Evolutionary conservation across 805 yeast genomes (phyloP), one percentile per base, ranked within the genome.

Genomic region (Zygotorulaspora danielsina): DNA sequence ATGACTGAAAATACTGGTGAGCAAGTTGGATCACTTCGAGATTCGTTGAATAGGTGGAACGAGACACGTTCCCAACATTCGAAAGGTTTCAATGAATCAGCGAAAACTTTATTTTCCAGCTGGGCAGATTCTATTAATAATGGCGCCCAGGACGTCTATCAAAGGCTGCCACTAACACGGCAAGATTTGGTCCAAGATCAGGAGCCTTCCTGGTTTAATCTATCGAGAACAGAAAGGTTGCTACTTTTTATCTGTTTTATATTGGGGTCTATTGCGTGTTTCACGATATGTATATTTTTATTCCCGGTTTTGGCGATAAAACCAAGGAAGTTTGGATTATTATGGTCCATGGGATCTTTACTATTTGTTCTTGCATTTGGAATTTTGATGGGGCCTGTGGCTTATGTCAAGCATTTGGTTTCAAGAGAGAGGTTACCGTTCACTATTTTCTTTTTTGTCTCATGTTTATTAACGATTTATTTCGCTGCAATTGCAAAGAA

Each of bases 341-440:
- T 83, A 22, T 93, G 98, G 97, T 79, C 96, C 2, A 68, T 90
- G 64, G 98, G 97, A 0, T 84, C 95, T 1, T 57, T 93, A 10
- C 64, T 93, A 32, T 90, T 93, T 63, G 85, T 93, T 13, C 58
- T 85, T 5, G 85, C 96, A 24, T 93, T 93, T 65, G 97, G 96
- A 1, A 77, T 87, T 13, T 66, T 90, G 16, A 96, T 88, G 67
- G 98, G 98, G 0, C 97, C 97, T 0, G 71, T 78, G n/a, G 79
- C 81, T 24, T 93, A 87, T 59, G 46, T 78, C 29, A 67, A 69
- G 34, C 97, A 90, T 59, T 70, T 93, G 46, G 61, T 83, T 4
- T 81, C 95, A 3, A 72, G 75, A 25, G 83, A 79, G 36, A 73
- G 98, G 50, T 67, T 90, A 32, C 79, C 89, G 31, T 90, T 93